Percentiles rank a stretch among this genome's conserved stretches.
Evolutionary conservation across 305 asterid species (phyloP).

Genomic region (Fraxinus dipetala): DNA sequence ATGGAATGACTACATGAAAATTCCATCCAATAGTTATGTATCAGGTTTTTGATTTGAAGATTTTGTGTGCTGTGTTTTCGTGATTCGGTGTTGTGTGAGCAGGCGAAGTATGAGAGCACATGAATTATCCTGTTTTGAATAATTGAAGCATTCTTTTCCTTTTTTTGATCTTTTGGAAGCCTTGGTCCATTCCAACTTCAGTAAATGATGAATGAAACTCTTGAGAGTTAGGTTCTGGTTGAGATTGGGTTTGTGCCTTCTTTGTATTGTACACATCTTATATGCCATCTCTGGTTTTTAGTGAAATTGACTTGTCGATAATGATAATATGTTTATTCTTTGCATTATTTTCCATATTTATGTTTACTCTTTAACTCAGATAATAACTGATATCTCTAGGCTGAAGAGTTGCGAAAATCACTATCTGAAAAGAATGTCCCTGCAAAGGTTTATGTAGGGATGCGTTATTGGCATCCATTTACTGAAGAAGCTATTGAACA

Average conservation of each 20-base stretch:
- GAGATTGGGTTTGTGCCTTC: not conserved
- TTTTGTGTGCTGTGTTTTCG: conserved; percentile 2
- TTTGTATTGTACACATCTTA: conserved; percentile 11
- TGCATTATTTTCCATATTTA: conserved; percentile 13
- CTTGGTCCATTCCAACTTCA: not conserved
- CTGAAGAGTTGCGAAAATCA: conserved; percentile 84
- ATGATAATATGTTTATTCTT: not conserved
- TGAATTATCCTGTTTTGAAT: conserved; percentile 1
- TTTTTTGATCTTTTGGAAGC: conserved; percentile 9
- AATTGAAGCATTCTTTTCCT: not conserved
- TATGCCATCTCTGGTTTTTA: conserved; percentile 8
- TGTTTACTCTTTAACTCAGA: conserved; percentile 21
- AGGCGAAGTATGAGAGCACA: conserved; percentile 10
- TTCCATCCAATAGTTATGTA: not conserved
- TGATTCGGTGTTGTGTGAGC: not conserved
- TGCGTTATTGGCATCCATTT: conserved; percentile 99
- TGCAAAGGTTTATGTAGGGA: conserved; percentile 94
- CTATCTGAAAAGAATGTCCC: conserved; percentile 69
- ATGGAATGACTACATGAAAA: conserved; percentile 10
- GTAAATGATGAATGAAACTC: not conserved
- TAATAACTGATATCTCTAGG: conserved; percentile 48
- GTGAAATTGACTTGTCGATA: not conserved
- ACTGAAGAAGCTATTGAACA: conserved; percentile 97
- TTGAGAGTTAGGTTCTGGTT: conserved; percentile 6
- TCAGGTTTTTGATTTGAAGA: not conserved